Conservation (phyloP, 495 filamentous ascomycete species). For the Aspergillus bridgeri region DNA sequence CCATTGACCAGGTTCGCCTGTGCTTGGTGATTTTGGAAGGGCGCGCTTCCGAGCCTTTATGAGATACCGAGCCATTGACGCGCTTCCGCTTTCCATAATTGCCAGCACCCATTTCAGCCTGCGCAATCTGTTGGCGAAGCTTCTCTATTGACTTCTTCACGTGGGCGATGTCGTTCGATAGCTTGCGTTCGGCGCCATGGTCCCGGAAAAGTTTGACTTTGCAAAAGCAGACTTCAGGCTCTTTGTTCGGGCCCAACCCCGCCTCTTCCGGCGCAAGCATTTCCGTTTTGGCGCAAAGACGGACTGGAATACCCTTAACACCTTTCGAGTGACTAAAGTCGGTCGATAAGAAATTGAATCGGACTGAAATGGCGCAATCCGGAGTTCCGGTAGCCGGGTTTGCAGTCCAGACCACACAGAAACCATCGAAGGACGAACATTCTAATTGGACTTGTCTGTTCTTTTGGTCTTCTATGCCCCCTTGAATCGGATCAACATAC, state of each 20-base stretch:
- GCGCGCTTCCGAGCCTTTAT: conserved; percentile 46
- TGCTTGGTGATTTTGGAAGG: conserved; percentile 82
- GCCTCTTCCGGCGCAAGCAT: conserved; percentile 44
- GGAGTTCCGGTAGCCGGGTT: conserved; percentile 52
- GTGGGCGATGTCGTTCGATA: conserved; percentile 89
- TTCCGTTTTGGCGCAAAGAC: conserved; percentile 88
- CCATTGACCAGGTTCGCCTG: conserved; percentile 93
- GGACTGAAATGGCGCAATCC: conserved; percentile 79
- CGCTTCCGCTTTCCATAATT: conserved; percentile 87
- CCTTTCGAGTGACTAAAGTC: conserved; percentile 98
- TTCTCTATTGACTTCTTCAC: conserved; percentile 95
- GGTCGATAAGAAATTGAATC: conserved; percentile 97
- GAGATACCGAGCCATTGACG: conserved; percentile 48
- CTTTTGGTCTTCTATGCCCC: conserved; percentile 64
- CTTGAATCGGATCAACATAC: conserved; percentile 76
- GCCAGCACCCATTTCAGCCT: conserved; percentile 84
- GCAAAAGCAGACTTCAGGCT: conserved; percentile 80
- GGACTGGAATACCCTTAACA: conserved; percentile 91
- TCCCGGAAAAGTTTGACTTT: conserved; percentile 97
- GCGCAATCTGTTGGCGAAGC: conserved; percentile 82
- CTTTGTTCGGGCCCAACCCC: conserved; percentile 37
- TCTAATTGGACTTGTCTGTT: conserved; percentile 76
- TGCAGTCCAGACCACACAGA: conserved; percentile 83
- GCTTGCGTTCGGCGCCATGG: conserved; percentile 91
- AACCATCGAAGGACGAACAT: conserved; percentile 82